These are phyloP conservation scores for Ustilago hordei DNA, from an alignment of 1,284 basidiomycete genomes.

Conservation along the genomic window DNA sequence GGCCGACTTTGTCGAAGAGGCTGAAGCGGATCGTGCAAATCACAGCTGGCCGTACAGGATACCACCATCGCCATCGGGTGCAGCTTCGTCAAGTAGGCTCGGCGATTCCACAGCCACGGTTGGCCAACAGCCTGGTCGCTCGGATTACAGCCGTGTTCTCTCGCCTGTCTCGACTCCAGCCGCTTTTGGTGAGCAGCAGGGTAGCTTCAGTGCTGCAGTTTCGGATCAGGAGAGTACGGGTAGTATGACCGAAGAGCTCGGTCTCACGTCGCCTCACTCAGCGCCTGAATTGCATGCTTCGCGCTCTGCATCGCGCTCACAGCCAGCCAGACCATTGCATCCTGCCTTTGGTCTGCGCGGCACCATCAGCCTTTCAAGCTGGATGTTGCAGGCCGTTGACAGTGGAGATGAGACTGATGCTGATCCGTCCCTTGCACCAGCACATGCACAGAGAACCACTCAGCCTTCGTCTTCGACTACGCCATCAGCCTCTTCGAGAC, in stretches of 20 bases:
- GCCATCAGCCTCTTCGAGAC: conserved; percentile 48
- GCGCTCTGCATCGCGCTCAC: conserved; percentile 12
- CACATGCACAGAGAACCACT: conserved; percentile 20
- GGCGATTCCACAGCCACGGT: conserved; percentile 10
- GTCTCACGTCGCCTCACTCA: conserved; percentile 44
- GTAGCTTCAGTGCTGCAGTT: conserved; percentile 29
- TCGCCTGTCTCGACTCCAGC: conserved; percentile 48
- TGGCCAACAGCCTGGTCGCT: conserved; percentile 9
- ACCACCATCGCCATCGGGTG: conserved; percentile 25
- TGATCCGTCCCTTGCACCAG: conserved; percentile 3
- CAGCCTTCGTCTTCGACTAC: conserved; percentile 29
- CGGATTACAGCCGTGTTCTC: conserved; percentile 10
- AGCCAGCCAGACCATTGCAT: conserved; percentile 29
- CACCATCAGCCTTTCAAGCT: conserved; percentile 41
- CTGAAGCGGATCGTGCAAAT: conserved; percentile 23
- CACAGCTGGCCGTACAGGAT: conserved; percentile 25
- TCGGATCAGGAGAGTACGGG: conserved; percentile 37
- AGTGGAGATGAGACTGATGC: conserved; percentile 12
- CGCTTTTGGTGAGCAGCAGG: conserved; percentile 36
- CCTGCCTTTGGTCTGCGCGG: conserved; percentile 50
- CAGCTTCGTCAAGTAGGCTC: conserved; percentile 18
- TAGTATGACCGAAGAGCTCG: conserved; percentile 26
- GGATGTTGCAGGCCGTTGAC: conserved; percentile 35
- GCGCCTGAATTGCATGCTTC: conserved; percentile 41
- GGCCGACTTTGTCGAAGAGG: conserved; percentile 48